Evolutionary conservation across 2,329 filamentous ascomycete species (phyloP).

Genomic region (Ophiostoma australiae): DNA sequence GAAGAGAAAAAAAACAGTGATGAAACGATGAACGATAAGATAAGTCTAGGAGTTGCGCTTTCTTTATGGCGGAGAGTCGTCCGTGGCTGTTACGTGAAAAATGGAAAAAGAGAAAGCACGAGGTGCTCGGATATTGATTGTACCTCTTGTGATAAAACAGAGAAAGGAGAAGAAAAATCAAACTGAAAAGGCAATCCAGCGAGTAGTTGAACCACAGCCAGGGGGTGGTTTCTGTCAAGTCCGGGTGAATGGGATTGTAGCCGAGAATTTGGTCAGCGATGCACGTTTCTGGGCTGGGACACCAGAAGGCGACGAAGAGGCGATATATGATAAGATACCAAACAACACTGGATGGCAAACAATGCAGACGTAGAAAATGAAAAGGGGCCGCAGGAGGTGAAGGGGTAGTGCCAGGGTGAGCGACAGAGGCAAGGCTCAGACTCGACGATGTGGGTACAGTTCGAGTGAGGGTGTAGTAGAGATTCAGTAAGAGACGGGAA

Average conservation of each 20-base stretch:
- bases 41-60: not conserved
- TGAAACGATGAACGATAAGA: conserved; percentile 8
- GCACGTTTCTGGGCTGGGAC: not conserved
- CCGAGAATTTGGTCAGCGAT: not conserved
- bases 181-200: not conserved
- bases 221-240: not conserved
- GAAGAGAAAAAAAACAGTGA: not conserved
- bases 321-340: not conserved
- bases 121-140: not conserved
- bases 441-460: too few species aligned
- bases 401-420: not conserved
- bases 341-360: not conserved
- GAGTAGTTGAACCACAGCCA: not conserved
- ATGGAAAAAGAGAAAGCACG: not conserved
- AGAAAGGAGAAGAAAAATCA: not conserved
- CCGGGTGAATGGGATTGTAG: not conserved
- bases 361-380: not conserved
- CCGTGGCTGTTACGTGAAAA: not conserved
- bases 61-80: not conserved
- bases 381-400: not conserved
- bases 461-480: too few species aligned
- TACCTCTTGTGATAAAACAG: not conserved
- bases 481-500: too few species aligned
- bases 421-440: too few species aligned
- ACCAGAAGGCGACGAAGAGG: not conserved